These are phyloP conservation scores for Rhizopogon rudus DNA, from an alignment of 768 basidiomycete species.

Conservation along the genomic window DNA sequence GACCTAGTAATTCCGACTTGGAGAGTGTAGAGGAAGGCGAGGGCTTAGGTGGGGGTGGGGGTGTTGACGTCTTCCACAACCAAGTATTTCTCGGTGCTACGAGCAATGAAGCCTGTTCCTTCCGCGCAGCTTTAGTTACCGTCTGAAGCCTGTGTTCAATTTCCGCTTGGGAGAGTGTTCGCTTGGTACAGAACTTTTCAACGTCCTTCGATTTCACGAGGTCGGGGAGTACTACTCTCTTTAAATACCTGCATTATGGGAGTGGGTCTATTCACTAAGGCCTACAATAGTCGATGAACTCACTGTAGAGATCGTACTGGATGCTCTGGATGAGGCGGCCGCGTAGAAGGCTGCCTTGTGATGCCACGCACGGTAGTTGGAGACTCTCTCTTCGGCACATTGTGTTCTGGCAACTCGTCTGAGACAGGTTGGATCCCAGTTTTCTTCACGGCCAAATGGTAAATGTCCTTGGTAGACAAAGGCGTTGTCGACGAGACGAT, in stretches of 20 bases:
- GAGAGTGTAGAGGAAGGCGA: conserved; percentile 20
- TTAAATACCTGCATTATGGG: conserved; percentile 44
- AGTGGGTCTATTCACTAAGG: background rate
- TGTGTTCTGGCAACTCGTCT: background rate
- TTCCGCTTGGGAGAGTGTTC: conserved; percentile 23
- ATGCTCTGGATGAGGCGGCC: conserved; percentile 39
- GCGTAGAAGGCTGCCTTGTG: conserved; percentile 5
- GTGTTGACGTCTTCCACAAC: conserved; percentile 31
- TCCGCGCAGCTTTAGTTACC: conserved; percentile 17
- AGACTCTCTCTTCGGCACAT: background rate
- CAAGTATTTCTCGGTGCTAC: conserved; percentile 29
- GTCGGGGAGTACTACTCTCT: conserved; percentile 43
- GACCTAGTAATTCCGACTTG: background rate
- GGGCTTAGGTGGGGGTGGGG: background rate
- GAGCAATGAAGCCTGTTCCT: conserved; percentile 10
- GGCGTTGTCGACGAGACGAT: conserved; percentile 17
- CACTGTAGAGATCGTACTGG: conserved; percentile 53
- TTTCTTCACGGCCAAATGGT: conserved; percentile 14
- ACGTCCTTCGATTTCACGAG: conserved; percentile 39
- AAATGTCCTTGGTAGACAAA: conserved; percentile 23
- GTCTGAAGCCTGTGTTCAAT: conserved; percentile 13
- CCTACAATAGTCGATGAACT: conserved; percentile 8
- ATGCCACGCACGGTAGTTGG: background rate
- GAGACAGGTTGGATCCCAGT: background rate
- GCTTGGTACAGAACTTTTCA: conserved; percentile 34